Base-by-base conservation (phyloP, 192 early-diverging fungal genomes). In the Spizellomyces punctatus region DNA sequence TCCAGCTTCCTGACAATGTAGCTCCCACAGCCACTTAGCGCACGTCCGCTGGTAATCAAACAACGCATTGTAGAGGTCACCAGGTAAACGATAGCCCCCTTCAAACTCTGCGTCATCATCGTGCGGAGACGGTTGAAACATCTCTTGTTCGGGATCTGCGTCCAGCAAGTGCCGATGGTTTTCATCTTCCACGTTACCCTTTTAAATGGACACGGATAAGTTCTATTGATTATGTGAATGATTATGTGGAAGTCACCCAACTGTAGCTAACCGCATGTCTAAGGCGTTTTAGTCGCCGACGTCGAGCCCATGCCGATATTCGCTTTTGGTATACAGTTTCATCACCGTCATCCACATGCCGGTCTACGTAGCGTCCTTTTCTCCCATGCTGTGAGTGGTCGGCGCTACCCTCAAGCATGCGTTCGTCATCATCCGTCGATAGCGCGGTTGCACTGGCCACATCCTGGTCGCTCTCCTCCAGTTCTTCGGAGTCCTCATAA, bases 1-100 rank as follows among this genome's bases (percentile, higher is more conserved):
- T 4, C 96, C 96, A 0, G 90, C 88, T 46, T 93, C 83, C 73
- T 96, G 93, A 55, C 81, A 81, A 76, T 96, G 91, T 54, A 98
- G 79, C 64, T 95, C 92, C 87, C 88, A 92, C 46, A 99, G 78
- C 96, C 96, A 99, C 41, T 83, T 80, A 6, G 91, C 73, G 55
- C 93, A 90, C 17, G 93, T 91, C 67, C 88, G 86, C 77, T 99
- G 96, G 74, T 99, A 98, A 58, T 90, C 94, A 69, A 99, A 93
- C 4, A 99, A 79, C 19, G 85, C 83, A 14, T 75, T 72, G 75
- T 89, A 90, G 49, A 99, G 83, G 41, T 95, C 94, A 9, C 90
- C 92, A 41, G 96, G 95, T 50, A 96, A 86, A 6, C 74, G 72
- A 46, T 74, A 81, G 21, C 78, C 80, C 4, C 77, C 80, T 6